Base-by-base conservation (phyloP, 2,329 filamentous ascomycete species). In the Elsinoe ampelina region DNA sequence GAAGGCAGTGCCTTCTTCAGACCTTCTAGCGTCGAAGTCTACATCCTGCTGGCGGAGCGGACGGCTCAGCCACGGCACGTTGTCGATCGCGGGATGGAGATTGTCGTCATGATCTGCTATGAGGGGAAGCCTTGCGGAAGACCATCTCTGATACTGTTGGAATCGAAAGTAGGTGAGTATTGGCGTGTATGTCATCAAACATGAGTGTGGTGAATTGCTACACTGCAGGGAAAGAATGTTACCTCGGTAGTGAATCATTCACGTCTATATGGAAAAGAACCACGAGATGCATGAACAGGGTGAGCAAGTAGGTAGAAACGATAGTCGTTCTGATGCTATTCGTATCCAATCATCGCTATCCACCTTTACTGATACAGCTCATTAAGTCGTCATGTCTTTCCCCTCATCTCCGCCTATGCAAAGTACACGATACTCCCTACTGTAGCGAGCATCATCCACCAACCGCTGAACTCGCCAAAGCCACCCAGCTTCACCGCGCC, bases 401-500 rank as follows among this genome's bases (percentile, higher is more conserved):
- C 17, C 3, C 26, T 17, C 36, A n/a, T 39, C 13, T 34, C 20
- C n/a, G 4, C 19, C 19, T 52, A 55, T 42, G 32, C 32, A 55
- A 65, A 65, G 57, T 64, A 66, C 39, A 69, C 61, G n/a, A 66
- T 64, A 39, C 69, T 71, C 2, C 67, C 58, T 5, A 73, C 70
- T 54, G 70, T 65, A 32, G 71, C 64, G 2, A 67, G 66, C 55
- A 75, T 65, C 3, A 68, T 63, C 66, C 70, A 73, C 55, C 68
- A 72, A 2, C 74, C 72, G 15, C 66, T 63, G 38, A 66, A 68
- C 55, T 69, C 65, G 11, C 66, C 61, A 10, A 67, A 41, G 3
- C 56, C 47, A 13, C 39, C 60, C 50, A 60, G 58, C 20, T 32
- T 52, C 22, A 62, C 26, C 13, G 57, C 59, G 2, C 59, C 60